Base-by-base conservation (phyloP, 2,329 filamentous ascomycete species). In the Apiospora arundinis region DNA sequence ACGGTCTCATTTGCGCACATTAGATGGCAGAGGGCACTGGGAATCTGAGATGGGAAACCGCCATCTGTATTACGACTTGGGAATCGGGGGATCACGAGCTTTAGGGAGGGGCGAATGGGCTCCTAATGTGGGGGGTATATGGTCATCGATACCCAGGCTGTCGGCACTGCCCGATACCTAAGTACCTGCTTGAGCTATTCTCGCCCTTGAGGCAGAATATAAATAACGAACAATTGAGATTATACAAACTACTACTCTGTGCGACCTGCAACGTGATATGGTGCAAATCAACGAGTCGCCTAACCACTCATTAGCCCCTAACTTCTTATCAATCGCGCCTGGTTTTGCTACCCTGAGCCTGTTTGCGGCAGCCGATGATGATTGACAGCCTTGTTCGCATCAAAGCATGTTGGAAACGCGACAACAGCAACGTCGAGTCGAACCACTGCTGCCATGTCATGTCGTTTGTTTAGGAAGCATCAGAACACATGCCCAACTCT, bases 91-190 rank as follows among this genome's bases (percentile, higher is more conserved):
- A 37, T 63, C 6, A 40, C 14, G 56, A n/a, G 56, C 9, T 32
- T 32, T 45, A 45, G 42, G 14, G 11, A 45, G 42, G 42, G 16
- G 2, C 42, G 42, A 45, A 11, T 21, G 56, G 32, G n/a, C 32
- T 32, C 56, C 56, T 63, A 14, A 63, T 63, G 18, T 40, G 56
- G 56, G 56, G 56, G 56, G 56, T 32, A 40, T 32, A 23, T n/a
- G 32, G 18, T n/a, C 56, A 40, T 40, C 18, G 56, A 63, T 63
- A 63, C 56, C 56, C 56, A 63, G 21, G 5, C 18, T 63, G 37
- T 63, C 32, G 56, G 21, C 56, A 40, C 28, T 9, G 52, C 32
- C 56, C 32, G 56, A 14, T 37, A 21, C 52, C 16, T 60, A 60
- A 37, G 16, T 60, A 60, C 52, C 12, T 11, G 16, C 28, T n/a